Evolutionary conservation across 2,329 filamentous ascomycete species (phyloP), one percentile per base, ranked within the genome.

Genomic region (Stagonosporopsis cucurbitacearum): DNA sequence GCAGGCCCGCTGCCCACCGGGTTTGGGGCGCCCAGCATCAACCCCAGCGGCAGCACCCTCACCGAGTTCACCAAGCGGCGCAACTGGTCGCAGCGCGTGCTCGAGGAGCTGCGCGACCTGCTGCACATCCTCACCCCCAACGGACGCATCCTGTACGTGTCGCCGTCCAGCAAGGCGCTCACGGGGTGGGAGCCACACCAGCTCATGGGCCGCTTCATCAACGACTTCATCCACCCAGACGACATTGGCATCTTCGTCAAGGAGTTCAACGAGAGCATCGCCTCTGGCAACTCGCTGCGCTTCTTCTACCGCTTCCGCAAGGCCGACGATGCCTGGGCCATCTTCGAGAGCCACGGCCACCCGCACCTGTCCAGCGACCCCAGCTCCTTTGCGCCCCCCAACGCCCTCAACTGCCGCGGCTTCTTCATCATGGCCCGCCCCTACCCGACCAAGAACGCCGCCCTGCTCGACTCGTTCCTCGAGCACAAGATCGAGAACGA

Each of bases 401-500:
- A 86, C 49, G 59, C 63, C 28, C 63, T 75, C 54, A 89, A 90
- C 65, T 97, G 92, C 73, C 87, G 91, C 67, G 93, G 93, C 33
- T 91, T 97, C 66, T 97, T 97, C 73, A 90, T 98, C 81, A 94
- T 96, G 87, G 88, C 91, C 8, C 85, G 93, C 19, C 91, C 91
- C 1, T 96, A 97, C 73, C 92, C 92, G 5, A 96, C 90, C 26
- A 93, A 90, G 77, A 96, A 94, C 70, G 88, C 92, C 1, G 86
- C 85, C 3, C 82, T 97, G 11, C 82, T 97, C 19, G 93, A 98
- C 77, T 96, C 92, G 0, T 97, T 97, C 68, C 81, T 98, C 25
- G 94, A 98, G 74, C 93, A 97, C 79, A 97, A 97, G 77, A 94
- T 96, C 50, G 94, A 97, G 75, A 96, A 97, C 68, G 92, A 96